Base-by-base conservation (phyloP, 176 grass and related monocot genomes). In the Alopecurus myosuroides region DNA sequence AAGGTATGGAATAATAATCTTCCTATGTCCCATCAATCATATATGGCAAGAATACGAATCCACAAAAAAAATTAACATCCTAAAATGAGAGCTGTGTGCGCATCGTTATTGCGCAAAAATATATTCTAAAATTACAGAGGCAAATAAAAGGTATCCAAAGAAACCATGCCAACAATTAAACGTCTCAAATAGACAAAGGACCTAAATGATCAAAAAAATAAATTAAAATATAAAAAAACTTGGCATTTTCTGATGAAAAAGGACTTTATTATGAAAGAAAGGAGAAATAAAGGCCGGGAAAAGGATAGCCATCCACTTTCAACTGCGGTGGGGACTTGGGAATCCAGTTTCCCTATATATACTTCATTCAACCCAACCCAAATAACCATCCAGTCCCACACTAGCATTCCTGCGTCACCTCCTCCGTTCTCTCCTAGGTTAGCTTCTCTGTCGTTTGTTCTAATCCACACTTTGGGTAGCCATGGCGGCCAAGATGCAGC, bases 401-500 rank as follows among this genome's bases (percentile, higher is more conserved):
- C 7, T 63, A n/a, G n/a, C 6, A 53, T 23, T 81, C 68, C 44
- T 20, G 42, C 36, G 15, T 7, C 25, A 0, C 39, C 26, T 4
- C 25, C 20, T 25, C 18, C 19, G 28, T n/a, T 23, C 22, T 60
- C 7, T 9, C 49, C 22, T 78, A 8, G 2, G 37, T 56, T 56
- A 56, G 26, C 50, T 23, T 52, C 58, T 67, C 28, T 0, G n/a
- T 19, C 44, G 41, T 52, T 50, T 45, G 36, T 11, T 6, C 36
- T 42, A 1, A 36, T 29, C 46, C 72, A 50, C 3, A 22, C 22
- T 56, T 22, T 11, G 12, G 10, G 33, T 11, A 23, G 12, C 63
- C 78, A 94, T 94, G 92, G 86, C 60, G 7, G 64, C 86, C n/a
- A 18, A 5, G 13, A 51, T 48, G 42, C 89, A 91, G 77, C 89